Evolutionary conservation across 108 stramenopile species (phyloP), one percentile per base, ranked within the genome.

Genomic region (Epipyxis sp.): DNA sequence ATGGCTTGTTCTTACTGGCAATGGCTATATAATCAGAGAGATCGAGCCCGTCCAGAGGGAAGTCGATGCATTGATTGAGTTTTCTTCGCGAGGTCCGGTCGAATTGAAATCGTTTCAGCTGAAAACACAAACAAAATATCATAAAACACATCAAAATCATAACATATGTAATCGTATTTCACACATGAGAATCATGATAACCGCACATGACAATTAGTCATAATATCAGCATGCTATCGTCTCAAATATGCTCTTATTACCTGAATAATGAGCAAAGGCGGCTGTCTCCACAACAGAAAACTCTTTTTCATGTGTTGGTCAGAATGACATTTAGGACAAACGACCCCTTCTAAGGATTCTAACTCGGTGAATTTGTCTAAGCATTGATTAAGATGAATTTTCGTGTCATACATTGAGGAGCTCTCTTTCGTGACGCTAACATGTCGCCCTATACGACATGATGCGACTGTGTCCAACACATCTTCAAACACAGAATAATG

Each of bases 41-140:
- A 32, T 74, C 71, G 10, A 74, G 50, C n/a, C 71, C 71, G 3
- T 6, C 71, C n/a, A 74, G 34, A 10, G 71, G 71, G 34, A 74
- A 74, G 50, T 13, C 34, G 6, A 74, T 42, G 41, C 25, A 6
- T 6, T 3, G 50, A 16, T 6, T 39, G n/a, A 74, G 34, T 42
- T 74, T 74, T 13, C 71, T 13, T 10, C 71, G 44, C 3, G 71
- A 6, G 3, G 44, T 32, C 10, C 41, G 27, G 25, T 74, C 50
- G 71, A 74, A 74, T 42, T 74, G 71, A 32, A 74, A 74, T 27
- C 71, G 71, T 37, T 74, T 74, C 46, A 74, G 71, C 50, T 74
- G 71, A 13, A 74, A 29, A 29, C n/a, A n/a, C n/a, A n/a, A n/a
- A n/a, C n/a, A n/a, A n/a, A n/a, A n/a, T n/a, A n/a, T n/a, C n/a